Base-by-base conservation (phyloP, 768 basidiomycete genomes). In the Chalciporus piperatus region DNA sequence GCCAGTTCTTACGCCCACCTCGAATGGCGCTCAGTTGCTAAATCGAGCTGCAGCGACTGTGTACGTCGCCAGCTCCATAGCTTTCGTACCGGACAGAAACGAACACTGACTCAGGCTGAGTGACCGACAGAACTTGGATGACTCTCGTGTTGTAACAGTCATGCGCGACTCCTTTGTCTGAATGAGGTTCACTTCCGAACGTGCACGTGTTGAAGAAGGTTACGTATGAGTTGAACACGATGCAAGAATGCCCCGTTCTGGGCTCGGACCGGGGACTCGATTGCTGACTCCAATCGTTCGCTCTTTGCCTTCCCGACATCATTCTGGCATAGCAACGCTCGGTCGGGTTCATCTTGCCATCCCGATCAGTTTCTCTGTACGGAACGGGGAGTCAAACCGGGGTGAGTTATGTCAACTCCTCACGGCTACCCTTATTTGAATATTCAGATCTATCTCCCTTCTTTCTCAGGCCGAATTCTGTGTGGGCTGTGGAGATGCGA, bases 151-250 rank as follows among this genome's bases (percentile, higher is more conserved):
- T 50, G 57, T 55, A 52, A 55, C 58, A 46, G 48, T 43, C 32
- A 41, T 38, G 40, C 42, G 35, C 47, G 50, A 45, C 51, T 45
- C 42, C 47, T 47, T 40, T 51, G 35, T 45, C 51, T 48, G 48
- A 64, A 52, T 53, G 51, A 23, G 49, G 50, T 47, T 54, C 57
- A 64, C 61, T 59, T 66, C 59, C 59, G 57, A 46, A 52, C 17
- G 38, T 54, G 22, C 65, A 68, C 66, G 63, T 68, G 61, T 55
- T 41, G 47, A 47, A 39, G 49, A 45, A 52, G 41, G 22, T 66
- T 67, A 67, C 65, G 65, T 67, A 51, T 48, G 23, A 27, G 43
- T 38, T 53, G 51, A 39, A 43, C 65, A 66, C 58, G 64, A 47
- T 60, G 65, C 55, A 33, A 52, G 53, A 45, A 50, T 48, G 35